Evolutionary conservation across 139 green algal genomes (phyloP), one percentile per base, ranked within the genome.

Genomic region (Chloropicon primus): DNA sequence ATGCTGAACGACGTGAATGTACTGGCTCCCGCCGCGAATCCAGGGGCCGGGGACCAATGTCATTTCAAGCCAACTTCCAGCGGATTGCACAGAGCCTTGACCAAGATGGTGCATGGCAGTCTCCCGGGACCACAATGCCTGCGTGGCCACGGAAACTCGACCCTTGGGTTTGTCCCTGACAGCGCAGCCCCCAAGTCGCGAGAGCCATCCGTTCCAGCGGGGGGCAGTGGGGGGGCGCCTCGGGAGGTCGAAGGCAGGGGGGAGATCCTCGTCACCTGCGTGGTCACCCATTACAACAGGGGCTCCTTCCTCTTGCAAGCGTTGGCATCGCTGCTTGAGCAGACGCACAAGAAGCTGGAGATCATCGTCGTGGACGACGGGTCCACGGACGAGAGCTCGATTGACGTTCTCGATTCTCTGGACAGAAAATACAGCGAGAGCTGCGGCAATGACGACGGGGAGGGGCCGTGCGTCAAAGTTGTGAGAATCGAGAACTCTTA

Each of bases 201-300:
- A n/a, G n/a, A n/a, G n/a, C n/a, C n/a, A n/a, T n/a, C n/a, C n/a
- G n/a, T n/a, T n/a, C n/a, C n/a, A n/a, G n/a, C n/a, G n/a, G n/a
- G n/a, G n/a, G n/a, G n/a, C n/a, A n/a, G n/a, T n/a, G n/a, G n/a
- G n/a, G n/a, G n/a, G n/a, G n/a, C n/a, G n/a, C n/a, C n/a, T n/a
- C 41, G 41, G 41, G 41, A 62, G 10, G 41, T n/a, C 41, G 41
- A 17, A n/a, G 41, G 17, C 41, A n/a, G 41, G 41, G 10, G 41
- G 41, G 10, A 17, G 41, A 5, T n/a, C 41, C 41, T 83, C 24
- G 80, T 83, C 3, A 80, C 53, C n/a, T 74, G 77, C 71, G 62
- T 83, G n/a, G 76, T 83, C 28, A 80, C 75, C 25, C 80, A 83
- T 54, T 83, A 75, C 75, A 80, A 83, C 25, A 76, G 80, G 17